A percentile compares a stretch with the other conserved stretches of the same genome.
phyloP scores from a whole-genome alignment of 2,329 filamentous ascomycete species.

The Colletotrichum zoysiae region DNA sequence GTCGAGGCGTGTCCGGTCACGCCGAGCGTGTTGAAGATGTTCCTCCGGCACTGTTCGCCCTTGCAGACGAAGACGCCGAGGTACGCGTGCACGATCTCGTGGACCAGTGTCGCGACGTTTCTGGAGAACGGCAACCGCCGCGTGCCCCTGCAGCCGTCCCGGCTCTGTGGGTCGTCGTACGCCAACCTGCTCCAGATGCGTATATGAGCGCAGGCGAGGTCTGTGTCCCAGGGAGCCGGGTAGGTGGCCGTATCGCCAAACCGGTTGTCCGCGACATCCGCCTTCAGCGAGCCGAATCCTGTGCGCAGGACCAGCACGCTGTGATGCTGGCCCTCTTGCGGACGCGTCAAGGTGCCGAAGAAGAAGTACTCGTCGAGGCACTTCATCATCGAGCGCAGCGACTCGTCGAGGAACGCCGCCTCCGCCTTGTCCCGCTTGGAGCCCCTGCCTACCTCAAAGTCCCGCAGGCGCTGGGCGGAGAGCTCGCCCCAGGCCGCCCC shows the following conservation, averaged over 20 bases:
- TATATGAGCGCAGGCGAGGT: not conserved
- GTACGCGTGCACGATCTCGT: constrained; percentile 40
- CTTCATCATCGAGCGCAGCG: constrained; percentile 2
- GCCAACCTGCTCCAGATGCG: not conserved
- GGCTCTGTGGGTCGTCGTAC: not conserved
- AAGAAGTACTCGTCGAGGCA: constrained; percentile 31
- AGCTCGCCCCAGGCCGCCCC: not conserved
- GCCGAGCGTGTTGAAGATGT: constrained; percentile 20
- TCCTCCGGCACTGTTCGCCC: constrained; percentile 1
- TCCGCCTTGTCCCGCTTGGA: not conserved
- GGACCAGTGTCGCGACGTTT: constrained; percentile 27
- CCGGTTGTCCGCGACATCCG: not conserved
- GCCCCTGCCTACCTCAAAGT: not conserved
- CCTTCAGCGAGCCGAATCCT: not conserved
- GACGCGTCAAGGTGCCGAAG: constrained; percentile 23
- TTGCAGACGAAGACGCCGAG: constrained; percentile 10
- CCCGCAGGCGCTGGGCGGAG: not conserved
- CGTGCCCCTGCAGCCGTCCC: rapidly evolving
- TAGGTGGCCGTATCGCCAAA: not conserved
- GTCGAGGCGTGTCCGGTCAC: constrained; percentile 15
- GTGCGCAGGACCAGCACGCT: not conserved
- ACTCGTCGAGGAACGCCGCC: not conserved
- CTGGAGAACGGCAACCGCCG: not conserved
- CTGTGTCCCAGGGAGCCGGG: too few species aligned
- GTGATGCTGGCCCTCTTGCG: not conserved